A percentile compares a stretch with the other conserved stretches of the same genome.
These are phyloP conservation scores for Dipodascopsis uninucleata DNA, from an alignment of 805 yeast species.

Conservation along the genomic window DNA sequence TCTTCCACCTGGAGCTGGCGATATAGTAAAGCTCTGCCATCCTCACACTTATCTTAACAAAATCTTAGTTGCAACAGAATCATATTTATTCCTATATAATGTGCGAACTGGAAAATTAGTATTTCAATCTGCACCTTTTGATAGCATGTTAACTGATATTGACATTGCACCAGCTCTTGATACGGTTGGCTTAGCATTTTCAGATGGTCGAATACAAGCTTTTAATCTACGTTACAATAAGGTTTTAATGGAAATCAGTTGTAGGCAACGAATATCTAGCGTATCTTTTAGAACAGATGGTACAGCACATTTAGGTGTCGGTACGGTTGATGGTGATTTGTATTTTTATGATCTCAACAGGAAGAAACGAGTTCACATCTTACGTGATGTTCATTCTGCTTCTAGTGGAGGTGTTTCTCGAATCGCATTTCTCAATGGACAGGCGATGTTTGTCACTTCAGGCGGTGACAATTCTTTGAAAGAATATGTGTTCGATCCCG, in stretches of 20 bases:
- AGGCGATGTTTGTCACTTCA: slow-evolving; percentile 80
- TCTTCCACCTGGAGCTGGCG: slow-evolving; percentile 62
- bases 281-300: slow-evolving; percentile 91
- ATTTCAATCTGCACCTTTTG: slow-evolving; percentile 47
- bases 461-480: slow-evolving; percentile 89
- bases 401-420: slow-evolving; percentile 70
- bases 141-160: slow-evolving; percentile 59
- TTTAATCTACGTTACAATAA: slow-evolving; percentile 66
- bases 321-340: slow-evolving; percentile 75
- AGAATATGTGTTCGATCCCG: slow-evolving; percentile 91
- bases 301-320: slow-evolving; percentile 74
- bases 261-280: slow-evolving; percentile 46
- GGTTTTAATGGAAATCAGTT: slow-evolving; percentile 45
- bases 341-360: slow-evolving; percentile 78
- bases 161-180: slow-evolving; percentile 87
- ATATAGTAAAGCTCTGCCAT: slow-evolving; percentile 66
- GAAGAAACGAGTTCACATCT: slow-evolving; percentile 67
- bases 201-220: slow-evolving; percentile 60
- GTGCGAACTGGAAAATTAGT: slow-evolving; percentile 72
- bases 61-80: slow-evolving; percentile 52
- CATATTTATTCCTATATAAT: slow-evolving; percentile 49
- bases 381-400: slow-evolving; percentile 64
- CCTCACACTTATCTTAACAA: slow-evolving; percentile 92
- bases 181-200: slow-evolving; percentile 70
- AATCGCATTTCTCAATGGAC: slow-evolving; percentile 78